A percentile compares a stretch with the other conserved stretches of the same genome.
These are phyloP conservation scores for Phyllostachys edulis DNA, from an alignment of 176 grass and related monocot species.

Conservation along the genomic window DNA sequence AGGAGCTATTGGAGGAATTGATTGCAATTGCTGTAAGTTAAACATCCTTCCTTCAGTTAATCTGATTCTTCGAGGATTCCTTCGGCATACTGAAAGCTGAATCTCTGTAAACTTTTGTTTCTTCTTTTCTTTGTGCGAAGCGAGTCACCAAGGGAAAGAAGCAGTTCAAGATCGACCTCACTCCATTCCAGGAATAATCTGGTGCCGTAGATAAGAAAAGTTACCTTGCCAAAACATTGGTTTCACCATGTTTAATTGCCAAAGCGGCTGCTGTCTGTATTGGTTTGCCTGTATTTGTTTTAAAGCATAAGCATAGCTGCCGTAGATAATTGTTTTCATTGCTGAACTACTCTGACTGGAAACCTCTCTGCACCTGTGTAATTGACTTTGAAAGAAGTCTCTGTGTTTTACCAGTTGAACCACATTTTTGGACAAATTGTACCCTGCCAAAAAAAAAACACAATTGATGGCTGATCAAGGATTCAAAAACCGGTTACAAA, in stretches of 20 bases:
- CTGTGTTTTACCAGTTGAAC: neutral
- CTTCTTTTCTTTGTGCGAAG: slow-evolving; percentile 26
- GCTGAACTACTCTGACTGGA: neutral
- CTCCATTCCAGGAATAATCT: slow-evolving; percentile 51
- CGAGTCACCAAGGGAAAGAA: slow-evolving; percentile 80
- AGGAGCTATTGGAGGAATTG: slow-evolving; percentile 82
- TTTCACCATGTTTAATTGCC: neutral
- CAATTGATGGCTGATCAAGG: neutral
- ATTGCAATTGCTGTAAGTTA: slow-evolving; percentile 84
- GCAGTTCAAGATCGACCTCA: slow-evolving; percentile 72
- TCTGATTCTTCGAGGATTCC: neutral
- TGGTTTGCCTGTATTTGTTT: neutral
- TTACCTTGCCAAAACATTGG: neutral
- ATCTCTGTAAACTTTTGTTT: neutral
- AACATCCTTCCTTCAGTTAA: neutral
- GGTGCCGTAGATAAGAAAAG: neutral
- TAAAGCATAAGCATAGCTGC: neutral
- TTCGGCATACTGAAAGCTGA: slow-evolving; percentile 1
- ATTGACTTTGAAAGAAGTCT: neutral
- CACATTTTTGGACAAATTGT: neutral
- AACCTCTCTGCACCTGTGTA: too few relatives aligned
- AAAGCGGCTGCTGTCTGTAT: neutral
- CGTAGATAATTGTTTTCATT: neutral
- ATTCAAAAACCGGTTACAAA: too few relatives aligned
- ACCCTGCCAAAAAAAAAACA: neutral